Conservation (phyloP, 441 rosid species). For the Erysimum cheiri region DNA sequence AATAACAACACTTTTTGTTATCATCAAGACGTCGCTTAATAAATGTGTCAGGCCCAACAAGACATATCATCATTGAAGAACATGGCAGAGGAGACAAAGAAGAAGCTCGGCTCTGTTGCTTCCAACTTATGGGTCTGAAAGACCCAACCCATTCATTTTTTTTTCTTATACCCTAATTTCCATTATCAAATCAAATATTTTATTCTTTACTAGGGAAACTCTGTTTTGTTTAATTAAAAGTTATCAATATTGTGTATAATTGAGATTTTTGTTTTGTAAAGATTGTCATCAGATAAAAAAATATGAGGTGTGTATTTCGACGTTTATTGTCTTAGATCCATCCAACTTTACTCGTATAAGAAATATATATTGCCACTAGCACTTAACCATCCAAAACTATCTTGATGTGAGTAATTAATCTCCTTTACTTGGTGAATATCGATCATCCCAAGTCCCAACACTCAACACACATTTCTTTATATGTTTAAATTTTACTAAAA, state of each 20-base stretch:
- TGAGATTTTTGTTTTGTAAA: slow-evolving; percentile 33
- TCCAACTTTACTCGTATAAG: background rate
- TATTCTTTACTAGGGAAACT: slow-evolving; percentile 28
- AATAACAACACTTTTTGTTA: background rate
- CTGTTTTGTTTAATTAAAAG: slow-evolving; percentile 13
- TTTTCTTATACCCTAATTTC: slow-evolving; percentile 11
- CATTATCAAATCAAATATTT: slow-evolving; percentile 23
- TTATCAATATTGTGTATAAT: slow-evolving; percentile 21
- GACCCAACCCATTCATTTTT: slow-evolving; percentile 18
- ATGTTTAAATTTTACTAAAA: no score
- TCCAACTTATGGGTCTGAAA: slow-evolving; percentile 56
- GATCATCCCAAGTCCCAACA: no score
- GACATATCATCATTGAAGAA: slow-evolving; percentile 92
- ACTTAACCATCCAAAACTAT: no score
- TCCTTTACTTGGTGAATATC: no score
- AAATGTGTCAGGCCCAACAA: slow-evolving; percentile 74
- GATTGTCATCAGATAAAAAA: slow-evolving; percentile 6
- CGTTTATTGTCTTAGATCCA: background rate
- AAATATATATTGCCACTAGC: no score
- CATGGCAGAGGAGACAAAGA: slow-evolving; percentile 96
- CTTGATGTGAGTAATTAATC: no score
- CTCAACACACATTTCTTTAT: no score
- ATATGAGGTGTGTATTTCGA: slow-evolving; percentile 6
- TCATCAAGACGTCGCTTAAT: background rate
- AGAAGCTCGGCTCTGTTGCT: slow-evolving; percentile 85